Conservation (phyloP, 169 alveolate genomes). For the Plasmodium coatneyi region DNA sequence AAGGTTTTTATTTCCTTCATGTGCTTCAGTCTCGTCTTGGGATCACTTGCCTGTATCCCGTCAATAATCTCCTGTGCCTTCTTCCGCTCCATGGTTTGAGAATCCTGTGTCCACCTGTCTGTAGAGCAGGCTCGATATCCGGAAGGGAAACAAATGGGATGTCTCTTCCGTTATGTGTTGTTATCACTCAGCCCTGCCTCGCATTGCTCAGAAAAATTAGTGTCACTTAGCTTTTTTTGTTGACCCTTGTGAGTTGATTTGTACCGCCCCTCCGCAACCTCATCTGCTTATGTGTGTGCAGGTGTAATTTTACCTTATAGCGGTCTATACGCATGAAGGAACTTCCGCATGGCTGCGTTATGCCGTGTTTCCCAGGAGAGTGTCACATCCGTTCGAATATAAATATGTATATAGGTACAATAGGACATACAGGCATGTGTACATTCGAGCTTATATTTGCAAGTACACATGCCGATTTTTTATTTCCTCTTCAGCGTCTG, state of each 20-base stretch:
- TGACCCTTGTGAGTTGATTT: background rate
- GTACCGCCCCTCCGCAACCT: background rate
- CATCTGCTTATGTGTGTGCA: background rate
- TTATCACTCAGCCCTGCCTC: background rate
- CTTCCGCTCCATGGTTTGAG: background rate
- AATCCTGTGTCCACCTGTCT: background rate
- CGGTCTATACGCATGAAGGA: background rate
- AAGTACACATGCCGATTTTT: background rate
- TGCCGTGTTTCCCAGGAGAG: background rate
- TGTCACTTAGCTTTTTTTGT: background rate
- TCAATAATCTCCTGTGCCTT: conserved; percentile 66
- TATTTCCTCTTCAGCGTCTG: background rate
- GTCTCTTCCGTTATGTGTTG: background rate
- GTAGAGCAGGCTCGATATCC: background rate
- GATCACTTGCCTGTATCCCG: conserved; percentile 64
- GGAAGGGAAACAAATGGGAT: background rate
- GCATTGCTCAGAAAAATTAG: background rate
- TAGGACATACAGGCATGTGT: background rate
- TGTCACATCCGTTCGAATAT: background rate
- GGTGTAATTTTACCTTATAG: background rate
- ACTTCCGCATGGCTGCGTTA: background rate
- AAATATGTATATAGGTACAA: background rate
- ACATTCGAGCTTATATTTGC: background rate
- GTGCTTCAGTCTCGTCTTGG: conserved; percentile 30
- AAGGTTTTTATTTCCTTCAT: conserved; percentile 49